These are phyloP conservation scores for Gentiana dahurica DNA, from an alignment of 257 asterid species.

Conservation along the genomic window DNA sequence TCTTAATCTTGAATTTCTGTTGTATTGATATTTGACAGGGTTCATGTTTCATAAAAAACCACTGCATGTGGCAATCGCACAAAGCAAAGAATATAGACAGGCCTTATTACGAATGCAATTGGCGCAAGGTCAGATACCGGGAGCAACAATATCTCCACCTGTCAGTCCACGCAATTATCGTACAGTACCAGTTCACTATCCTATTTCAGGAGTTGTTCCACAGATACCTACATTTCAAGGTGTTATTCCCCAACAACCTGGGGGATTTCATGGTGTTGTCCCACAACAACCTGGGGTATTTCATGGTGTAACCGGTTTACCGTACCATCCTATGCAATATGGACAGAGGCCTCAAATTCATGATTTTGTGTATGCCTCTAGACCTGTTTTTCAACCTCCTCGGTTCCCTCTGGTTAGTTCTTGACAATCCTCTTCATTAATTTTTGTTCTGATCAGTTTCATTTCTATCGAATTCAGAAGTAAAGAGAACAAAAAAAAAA, in stretches of 20 bases:
- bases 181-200: slow-evolving; percentile 40
- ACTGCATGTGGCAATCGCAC: slow-evolving; percentile 70
- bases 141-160: slow-evolving; percentile 39
- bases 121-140: slow-evolving; percentile 41
- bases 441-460: background rate
- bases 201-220: slow-evolving; percentile 39
- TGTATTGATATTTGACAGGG: slow-evolving; percentile 33
- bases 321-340: slow-evolving; percentile 52
- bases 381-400: slow-evolving; percentile 43
- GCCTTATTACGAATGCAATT: slow-evolving; percentile 47
- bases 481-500: too few relatives aligned
- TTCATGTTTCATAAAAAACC: slow-evolving; percentile 61
- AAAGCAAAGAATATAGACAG: slow-evolving; percentile 77
- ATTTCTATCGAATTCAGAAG: too few relatives aligned
- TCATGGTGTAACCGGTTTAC: too few relatives aligned
- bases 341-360: slow-evolving; percentile 44
- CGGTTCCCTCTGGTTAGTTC: slow-evolving; percentile 48
- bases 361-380: slow-evolving; percentile 33
- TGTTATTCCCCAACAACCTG: slow-evolving; percentile 8
- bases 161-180: slow-evolving; percentile 47
- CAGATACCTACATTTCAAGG: slow-evolving; percentile 42
- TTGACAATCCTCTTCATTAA: slow-evolving; percentile 26
- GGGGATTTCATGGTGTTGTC: too few relatives aligned
- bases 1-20: background rate
- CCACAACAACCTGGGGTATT: too few relatives aligned